These are phyloP conservation scores for Colletotrichum sp. DNA, from an alignment of 2,329 filamentous ascomycete genomes.

Conservation along the genomic window DNA sequence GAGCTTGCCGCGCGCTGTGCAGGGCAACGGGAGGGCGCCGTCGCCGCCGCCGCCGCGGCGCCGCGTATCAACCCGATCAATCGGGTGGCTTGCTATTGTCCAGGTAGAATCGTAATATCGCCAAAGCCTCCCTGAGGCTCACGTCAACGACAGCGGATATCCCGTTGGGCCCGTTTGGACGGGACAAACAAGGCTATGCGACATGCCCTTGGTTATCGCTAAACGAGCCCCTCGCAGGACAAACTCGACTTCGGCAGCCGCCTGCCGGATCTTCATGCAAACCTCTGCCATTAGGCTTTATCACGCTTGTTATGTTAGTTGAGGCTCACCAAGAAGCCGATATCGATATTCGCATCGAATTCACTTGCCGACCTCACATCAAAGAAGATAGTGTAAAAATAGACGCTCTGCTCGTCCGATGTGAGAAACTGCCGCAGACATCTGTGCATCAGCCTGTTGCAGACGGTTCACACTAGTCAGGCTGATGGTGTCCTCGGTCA, in stretches of 20 bases:
- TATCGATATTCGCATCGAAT: not conserved
- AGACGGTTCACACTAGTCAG: not conserved
- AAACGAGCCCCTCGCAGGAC: not conserved
- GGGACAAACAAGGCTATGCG: not conserved
- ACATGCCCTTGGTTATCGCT: not conserved
- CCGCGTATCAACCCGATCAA: not conserved
- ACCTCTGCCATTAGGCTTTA: not conserved
- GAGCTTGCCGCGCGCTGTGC: not conserved
- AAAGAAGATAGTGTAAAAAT: not conserved
- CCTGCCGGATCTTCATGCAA: slow-evolving; percentile 8
- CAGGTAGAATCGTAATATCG: not conserved
- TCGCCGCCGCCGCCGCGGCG: not conserved
- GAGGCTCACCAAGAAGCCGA: not conserved
- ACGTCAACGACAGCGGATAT: not conserved
- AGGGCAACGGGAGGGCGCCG: not conserved
- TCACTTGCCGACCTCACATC: not conserved
- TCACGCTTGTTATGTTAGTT: not conserved
- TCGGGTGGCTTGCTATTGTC: not conserved
- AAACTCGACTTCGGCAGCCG: not conserved
- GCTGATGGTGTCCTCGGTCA: not conserved
- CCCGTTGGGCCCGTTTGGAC: not conserved
- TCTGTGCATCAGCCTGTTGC: not conserved
- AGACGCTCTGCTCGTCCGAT: not conserved
- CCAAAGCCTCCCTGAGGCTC: not conserved
- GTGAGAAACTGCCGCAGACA: not conserved